Percentiles rank a stretch among this genome's conserved stretches.
phyloP scores from a whole-genome alignment of 2,329 filamentous ascomycete genomes.

The Fusarium mundagurra region DNA sequence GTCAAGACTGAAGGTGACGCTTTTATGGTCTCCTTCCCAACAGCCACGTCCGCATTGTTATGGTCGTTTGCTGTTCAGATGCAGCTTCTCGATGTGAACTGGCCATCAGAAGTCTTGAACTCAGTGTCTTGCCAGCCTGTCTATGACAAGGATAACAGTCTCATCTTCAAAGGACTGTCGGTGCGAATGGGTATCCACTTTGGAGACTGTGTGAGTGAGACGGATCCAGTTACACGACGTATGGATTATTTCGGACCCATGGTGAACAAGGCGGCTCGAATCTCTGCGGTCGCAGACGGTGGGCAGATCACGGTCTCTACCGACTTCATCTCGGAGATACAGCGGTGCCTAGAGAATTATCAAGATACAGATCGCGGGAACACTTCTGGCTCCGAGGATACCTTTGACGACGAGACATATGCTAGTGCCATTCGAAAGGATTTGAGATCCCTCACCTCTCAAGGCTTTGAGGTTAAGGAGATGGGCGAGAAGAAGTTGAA shows the following conservation, averaged over 20 bases:
- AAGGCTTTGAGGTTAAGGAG: constrained; percentile 97
- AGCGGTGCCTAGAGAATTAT: constrained; percentile 87
- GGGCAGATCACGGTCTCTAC: constrained; percentile 97
- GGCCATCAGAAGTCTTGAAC: constrained; percentile 92
- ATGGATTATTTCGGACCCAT: constrained; percentile 99
- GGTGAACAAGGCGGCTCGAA: constrained; percentile 96
- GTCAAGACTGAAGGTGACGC: constrained; percentile 99
- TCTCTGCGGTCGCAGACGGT: constrained; percentile 93
- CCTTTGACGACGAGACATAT: constrained; percentile 77
- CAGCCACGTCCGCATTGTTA: constrained; percentile 89
- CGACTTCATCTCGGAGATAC: constrained; percentile 96
- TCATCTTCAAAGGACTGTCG: constrained; percentile 93
- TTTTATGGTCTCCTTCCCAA: constrained; percentile 99
- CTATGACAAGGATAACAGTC: constrained; percentile 82
- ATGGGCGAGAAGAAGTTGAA: constrained; percentile 95
- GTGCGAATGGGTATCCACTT: constrained; percentile 98
- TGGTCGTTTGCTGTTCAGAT: constrained; percentile 98
- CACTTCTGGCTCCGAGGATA: constrained; percentile 73
- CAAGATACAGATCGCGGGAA: constrained; percentile 82
- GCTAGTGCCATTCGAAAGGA: constrained; percentile 86
- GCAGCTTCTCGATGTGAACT: constrained; percentile 85
- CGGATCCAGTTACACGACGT: constrained; percentile 92
- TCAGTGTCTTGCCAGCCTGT: constrained; percentile 86
- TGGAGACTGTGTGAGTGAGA: constrained; percentile 93
- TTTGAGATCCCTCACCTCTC: constrained; percentile 83